Conservation (phyloP, 805 yeast species). For the Yueomyces sp. region DNA sequence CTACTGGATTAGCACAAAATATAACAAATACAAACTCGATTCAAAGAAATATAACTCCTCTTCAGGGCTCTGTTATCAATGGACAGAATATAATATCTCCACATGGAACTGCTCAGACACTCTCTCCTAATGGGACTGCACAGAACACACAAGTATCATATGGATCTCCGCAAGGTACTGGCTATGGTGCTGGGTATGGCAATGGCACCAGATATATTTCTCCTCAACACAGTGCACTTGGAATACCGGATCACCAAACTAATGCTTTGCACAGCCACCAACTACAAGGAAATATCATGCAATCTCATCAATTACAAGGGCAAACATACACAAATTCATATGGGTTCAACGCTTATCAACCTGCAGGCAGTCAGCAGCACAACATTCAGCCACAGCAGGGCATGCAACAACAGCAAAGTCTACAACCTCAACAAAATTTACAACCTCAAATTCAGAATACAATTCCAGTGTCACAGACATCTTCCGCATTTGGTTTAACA, state of each 20-base stretch:
- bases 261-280: neutral
- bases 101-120: neutral
- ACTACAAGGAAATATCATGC: neutral
- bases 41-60: neutral
- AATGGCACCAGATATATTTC: neutral
- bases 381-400: neutral
- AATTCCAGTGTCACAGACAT: neutral
- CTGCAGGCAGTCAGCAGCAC: neutral
- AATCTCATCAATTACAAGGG: neutral
- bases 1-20: no score
- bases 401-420: neutral
- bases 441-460: neutral
- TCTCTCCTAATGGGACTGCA: neutral
- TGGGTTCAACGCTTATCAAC: neutral
- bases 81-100: neutral
- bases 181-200: constrained; percentile 3
- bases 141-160: constrained; percentile 2
- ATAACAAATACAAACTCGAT: neutral
- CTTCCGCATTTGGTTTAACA: neutral
- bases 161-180: constrained; percentile 8
- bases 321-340: constrained; percentile 1
- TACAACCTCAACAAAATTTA: constrained; percentile 1
- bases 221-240: constrained; percentile 2
- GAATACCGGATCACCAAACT: neutral
- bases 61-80: neutral